phyloP scores from a whole-genome alignment of 2,329 filamentous ascomycete species.

The Aspergillus ibericus region DNA sequence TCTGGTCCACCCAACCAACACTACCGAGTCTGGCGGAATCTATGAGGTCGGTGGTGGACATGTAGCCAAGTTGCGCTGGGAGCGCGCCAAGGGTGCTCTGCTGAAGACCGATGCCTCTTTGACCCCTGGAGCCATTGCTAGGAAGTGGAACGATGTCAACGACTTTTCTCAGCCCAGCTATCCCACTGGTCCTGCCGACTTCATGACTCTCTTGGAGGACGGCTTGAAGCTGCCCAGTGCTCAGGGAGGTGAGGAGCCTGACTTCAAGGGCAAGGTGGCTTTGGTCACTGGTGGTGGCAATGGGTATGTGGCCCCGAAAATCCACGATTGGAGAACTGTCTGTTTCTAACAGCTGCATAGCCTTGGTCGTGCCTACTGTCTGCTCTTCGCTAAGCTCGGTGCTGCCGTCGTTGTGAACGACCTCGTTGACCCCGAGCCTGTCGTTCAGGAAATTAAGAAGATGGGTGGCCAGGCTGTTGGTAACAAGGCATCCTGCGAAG shows the following conservation, averaged over 20 bases:
- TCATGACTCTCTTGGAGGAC: conserved; percentile 79
- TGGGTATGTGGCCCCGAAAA: conserved; percentile 53
- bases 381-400: conserved; percentile 82
- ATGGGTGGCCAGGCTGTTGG: conserved; percentile 85
- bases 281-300: conserved; percentile 85
- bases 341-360: conserved; percentile 42
- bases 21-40: conserved; percentile 78
- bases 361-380: conserved; percentile 85
- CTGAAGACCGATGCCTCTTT: conserved; percentile 85
- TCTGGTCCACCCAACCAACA: conserved; percentile 82
- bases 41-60: conserved; percentile 94
- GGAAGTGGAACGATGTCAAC: conserved; percentile 84
- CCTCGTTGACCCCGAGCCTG: conserved; percentile 83
- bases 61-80: conserved; percentile 91
- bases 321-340: not conserved
- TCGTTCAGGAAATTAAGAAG: conserved; percentile 90
- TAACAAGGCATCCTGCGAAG: conserved; percentile 89
- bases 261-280: conserved; percentile 82
- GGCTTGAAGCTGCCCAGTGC: conserved; percentile 75
- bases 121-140: conserved; percentile 82
- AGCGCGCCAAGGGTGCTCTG: conserved; percentile 83
- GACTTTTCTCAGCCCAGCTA: conserved; percentile 85
- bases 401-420: conserved; percentile 93
- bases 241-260: conserved; percentile 69
- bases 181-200: conserved; percentile 82